Evolutionary conservation across 2,329 filamentous ascomycete species (phyloP).

Genomic region (Pleomassaria siparia): DNA sequence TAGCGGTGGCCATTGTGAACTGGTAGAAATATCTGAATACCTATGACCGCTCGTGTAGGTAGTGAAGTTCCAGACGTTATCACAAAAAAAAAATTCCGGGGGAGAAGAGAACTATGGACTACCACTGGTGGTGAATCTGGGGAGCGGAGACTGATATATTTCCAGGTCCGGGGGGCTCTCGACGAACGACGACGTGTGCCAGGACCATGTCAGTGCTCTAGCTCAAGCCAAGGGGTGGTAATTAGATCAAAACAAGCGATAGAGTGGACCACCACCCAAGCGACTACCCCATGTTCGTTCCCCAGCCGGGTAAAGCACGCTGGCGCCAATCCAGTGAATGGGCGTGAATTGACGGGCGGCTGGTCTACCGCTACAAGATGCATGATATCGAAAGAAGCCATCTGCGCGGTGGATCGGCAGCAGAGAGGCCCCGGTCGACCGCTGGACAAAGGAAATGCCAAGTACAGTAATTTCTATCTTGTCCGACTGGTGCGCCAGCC

Average conservation of each 20-base stretch:
- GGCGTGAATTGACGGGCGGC: slow-evolving; percentile 25
- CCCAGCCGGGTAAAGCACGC: slow-evolving; percentile 38
- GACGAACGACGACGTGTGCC: slow-evolving; percentile 34
- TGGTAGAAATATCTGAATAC: too few relatives aligned
- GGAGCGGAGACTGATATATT: slow-evolving; percentile 37
- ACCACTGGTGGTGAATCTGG: slow-evolving; percentile 24
- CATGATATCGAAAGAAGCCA: slow-evolving; percentile 18
- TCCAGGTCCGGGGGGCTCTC: slow-evolving; percentile 25
- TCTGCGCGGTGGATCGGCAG: slow-evolving; percentile 30
- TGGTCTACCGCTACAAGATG: slow-evolving; percentile 1
- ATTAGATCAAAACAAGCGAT: slow-evolving; percentile 34
- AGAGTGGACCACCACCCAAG: slow-evolving; percentile 32
- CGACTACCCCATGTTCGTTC: slow-evolving; percentile 29
- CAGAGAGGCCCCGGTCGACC: slow-evolving; percentile 29
- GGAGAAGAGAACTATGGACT: slow-evolving; percentile 16
- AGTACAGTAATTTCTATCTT: too few relatives aligned
- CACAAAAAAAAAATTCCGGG: slow-evolving; percentile 20
- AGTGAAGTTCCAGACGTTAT: slow-evolving; percentile 4
- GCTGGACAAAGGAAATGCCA: slow-evolving; percentile 22
- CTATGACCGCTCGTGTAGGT: too few relatives aligned
- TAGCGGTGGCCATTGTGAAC: slow-evolving; percentile 46
- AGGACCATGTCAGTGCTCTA: slow-evolving; percentile 30
- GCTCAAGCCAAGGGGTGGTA: slow-evolving; percentile 24
- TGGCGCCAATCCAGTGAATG: slow-evolving; percentile 28
- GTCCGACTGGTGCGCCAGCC: slow-evolving; percentile 17